phyloP scores from a whole-genome alignment of 441 rosid genomes.

The Corymbia calophylla region DNA sequence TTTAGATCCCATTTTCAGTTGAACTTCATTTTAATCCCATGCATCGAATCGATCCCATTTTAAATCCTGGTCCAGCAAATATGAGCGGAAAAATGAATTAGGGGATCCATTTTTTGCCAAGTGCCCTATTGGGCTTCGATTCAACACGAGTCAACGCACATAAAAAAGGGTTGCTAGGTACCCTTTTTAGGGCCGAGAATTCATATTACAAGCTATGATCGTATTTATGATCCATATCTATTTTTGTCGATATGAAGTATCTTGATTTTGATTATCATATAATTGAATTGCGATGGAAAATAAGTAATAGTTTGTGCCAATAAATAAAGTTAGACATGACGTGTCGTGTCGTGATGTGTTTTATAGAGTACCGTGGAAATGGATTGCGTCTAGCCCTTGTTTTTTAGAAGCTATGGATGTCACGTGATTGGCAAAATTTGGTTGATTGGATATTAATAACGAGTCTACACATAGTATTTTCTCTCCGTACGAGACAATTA shows the following conservation, averaged over 20 bases:
- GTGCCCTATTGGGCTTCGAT: not conserved
- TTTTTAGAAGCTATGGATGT: rapidly evolving
- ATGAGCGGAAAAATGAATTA: not conserved
- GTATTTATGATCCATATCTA: too few species aligned
- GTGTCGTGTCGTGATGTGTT: rapidly evolving
- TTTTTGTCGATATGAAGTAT: too few species aligned
- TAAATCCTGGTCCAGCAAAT: not conserved
- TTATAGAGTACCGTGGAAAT: too few species aligned
- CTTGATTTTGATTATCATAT: not conserved
- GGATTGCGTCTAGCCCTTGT: too few species aligned
- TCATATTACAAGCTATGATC: too few species aligned
- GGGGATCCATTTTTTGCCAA: not conserved
- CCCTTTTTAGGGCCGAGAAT: too few species aligned
- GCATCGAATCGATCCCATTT: not conserved
- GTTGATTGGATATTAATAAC: not conserved
- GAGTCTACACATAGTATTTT: not conserved
- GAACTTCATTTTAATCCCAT: too few species aligned
- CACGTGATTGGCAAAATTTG: not conserved
- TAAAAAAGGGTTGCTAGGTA: not conserved
- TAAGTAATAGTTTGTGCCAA: rapidly evolving
- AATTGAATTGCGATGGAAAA: rapidly evolving
- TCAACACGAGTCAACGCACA: not conserved
- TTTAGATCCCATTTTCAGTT: too few species aligned
- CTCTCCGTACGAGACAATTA: too few species aligned
- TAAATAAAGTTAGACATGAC: too few species aligned